phyloP scores from a whole-genome alignment of 768 basidiomycete species.

The Mycena alexandri region DNA sequence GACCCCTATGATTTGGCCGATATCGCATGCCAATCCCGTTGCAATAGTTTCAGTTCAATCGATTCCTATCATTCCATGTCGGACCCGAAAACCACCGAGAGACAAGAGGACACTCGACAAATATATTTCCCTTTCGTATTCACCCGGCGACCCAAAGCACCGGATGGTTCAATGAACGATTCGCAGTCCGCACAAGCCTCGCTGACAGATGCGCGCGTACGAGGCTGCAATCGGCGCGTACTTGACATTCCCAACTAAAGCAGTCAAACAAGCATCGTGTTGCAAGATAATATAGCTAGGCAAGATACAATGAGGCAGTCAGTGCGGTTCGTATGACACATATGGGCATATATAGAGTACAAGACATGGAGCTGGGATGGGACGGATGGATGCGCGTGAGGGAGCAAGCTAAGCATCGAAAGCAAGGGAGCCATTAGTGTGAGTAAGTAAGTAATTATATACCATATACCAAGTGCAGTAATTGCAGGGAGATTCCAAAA shows the following conservation, averaged over 20 bases:
- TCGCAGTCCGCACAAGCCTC: neutral
- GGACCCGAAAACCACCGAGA: too few relatives aligned
- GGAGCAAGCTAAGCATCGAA: neutral
- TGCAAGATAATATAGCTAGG: conserved; percentile 37
- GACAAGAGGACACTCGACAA: too few relatives aligned
- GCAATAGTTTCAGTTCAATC: too few relatives aligned
- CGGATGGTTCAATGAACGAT: neutral
- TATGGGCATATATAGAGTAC: conserved; percentile 20
- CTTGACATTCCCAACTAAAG: neutral
- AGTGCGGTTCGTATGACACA: conserved; percentile 23
- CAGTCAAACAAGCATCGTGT: conserved; percentile 29
- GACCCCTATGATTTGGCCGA: too few relatives aligned
- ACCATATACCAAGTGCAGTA: too few relatives aligned
- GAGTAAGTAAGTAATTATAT: too few relatives aligned
- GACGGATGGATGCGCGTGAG: conserved; percentile 7
- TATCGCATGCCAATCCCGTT: too few relatives aligned
- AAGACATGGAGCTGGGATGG: conserved; percentile 33
- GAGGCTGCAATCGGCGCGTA: too few relatives aligned
- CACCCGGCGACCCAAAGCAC: conserved; percentile 11
- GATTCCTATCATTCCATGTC: too few relatives aligned
- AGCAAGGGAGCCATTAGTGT: neutral
- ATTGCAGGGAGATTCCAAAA: too few relatives aligned
- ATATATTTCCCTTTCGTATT: too few relatives aligned
- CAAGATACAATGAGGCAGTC: conserved; percentile 31
- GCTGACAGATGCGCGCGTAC: neutral